Evolutionary conservation across 177 flowering plant genomes (phyloP).

Genomic region (Telopea speciosissima): DNA sequence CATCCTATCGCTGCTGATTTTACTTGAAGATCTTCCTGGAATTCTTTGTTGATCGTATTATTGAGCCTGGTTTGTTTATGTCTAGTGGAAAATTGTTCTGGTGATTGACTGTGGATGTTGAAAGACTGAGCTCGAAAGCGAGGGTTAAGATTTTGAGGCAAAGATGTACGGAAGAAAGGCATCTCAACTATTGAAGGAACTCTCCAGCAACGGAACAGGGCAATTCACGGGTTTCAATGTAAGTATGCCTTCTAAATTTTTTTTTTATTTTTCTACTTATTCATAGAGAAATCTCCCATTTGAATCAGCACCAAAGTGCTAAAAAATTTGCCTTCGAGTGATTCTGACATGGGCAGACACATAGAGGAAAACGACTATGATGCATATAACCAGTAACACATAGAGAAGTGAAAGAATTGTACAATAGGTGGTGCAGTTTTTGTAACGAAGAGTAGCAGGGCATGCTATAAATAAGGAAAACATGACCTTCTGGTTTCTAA

Average conservation of each 20-base stretch:
- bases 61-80: not conserved
- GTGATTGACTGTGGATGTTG: not conserved
- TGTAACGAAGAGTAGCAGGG: not conserved
- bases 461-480: not conserved
- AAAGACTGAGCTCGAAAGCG: not conserved
- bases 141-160: not conserved
- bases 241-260: slow-evolving; percentile 13
- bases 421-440: not conserved
- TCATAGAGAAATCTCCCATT: not conserved
- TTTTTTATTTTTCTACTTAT: not conserved
- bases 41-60: too few relatives aligned
- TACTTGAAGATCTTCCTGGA: not conserved
- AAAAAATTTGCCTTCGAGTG: too few relatives aligned
- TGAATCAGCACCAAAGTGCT: not conserved
- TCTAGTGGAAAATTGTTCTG: not conserved
- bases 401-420: too few relatives aligned
- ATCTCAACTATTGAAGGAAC: slow-evolving; percentile 57
- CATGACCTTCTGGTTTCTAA: not conserved
- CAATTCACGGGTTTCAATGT: slow-evolving; percentile 69
- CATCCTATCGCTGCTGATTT: too few relatives aligned
- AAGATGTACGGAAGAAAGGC: slow-evolving; percentile 65
- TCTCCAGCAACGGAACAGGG: slow-evolving; percentile 50
- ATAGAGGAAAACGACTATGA: too few relatives aligned
- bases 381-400: too few relatives aligned
- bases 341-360: too few relatives aligned